Evolutionary conservation across 164 flowering plant genomes (phyloP).

Genomic region (Aristolochia fimbriata): DNA sequence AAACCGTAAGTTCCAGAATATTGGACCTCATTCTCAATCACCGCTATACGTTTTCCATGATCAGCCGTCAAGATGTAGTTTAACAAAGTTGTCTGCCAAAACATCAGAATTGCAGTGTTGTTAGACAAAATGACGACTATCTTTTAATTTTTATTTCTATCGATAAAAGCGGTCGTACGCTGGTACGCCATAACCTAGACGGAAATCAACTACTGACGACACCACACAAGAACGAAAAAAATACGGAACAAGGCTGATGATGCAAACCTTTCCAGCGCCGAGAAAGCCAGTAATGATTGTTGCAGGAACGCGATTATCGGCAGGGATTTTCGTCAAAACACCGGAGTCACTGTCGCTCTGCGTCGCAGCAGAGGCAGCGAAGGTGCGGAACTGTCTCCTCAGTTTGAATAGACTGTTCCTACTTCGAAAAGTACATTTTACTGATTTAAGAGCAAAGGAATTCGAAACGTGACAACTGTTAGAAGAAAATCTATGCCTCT

Average conservation of each 20-base stretch:
- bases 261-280: constrained; percentile 81
- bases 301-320: constrained; percentile 83
- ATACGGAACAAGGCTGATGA: background rate
- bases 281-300: constrained; percentile 91
- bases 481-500: constrained; percentile 3
- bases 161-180: background rate
- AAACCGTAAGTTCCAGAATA: too few species aligned
- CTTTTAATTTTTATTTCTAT: background rate
- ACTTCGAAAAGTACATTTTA: background rate
- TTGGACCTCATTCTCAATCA: constrained; percentile 95
- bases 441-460: background rate
- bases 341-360: constrained; percentile 31
- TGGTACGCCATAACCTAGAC: too few species aligned
- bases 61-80: constrained; percentile 93
- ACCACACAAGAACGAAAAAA: background rate
- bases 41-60: constrained; percentile 95
- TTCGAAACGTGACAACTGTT: background rate
- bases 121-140: background rate
- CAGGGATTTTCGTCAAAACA: constrained; percentile 44
- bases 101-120: background rate
- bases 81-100: constrained; percentile 76
- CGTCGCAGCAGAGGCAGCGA: constrained; percentile 32
- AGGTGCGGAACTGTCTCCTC: constrained; percentile 13
- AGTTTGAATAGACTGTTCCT: constrained; percentile 5
- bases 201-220: background rate